Evolutionary conservation across 768 basidiomycete species (phyloP), one percentile per base, ranked within the genome.

Genomic region (Amanita brunnescens): DNA sequence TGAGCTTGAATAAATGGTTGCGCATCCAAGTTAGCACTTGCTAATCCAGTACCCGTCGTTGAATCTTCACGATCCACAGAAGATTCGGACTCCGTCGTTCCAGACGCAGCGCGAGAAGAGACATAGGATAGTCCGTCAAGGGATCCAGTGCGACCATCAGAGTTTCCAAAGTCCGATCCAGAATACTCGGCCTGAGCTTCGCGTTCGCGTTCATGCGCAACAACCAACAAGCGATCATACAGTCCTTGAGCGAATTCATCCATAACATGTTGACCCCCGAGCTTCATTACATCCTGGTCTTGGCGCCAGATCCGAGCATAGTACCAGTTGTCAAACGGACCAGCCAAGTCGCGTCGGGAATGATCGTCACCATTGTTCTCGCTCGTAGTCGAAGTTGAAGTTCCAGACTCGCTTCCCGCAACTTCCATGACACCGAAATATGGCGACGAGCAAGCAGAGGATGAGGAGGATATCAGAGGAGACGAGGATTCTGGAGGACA

Each of bases 401-500:
- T 39, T 21, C 6, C 33, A 14, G 37, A 16, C 2, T 18, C 24
- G 16, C 47, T 29, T 26, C 12, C 37, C 6, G 35, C 12, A 13
- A 48, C 6, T 23, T 34, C 5, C 9, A 37, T 20, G 21, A 23
- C n/a, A 24, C 18, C 12, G 1, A 23, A 39, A 18, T 39, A 39
- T n/a, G 47, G 47, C 35, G 47, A 48, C 23, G 34, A 49, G 16
- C 47, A 24, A 14, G 32, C 46, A 34, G 46, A 47, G 13, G 46
- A 35, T 2, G 37, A 39, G 26, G 35, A 50, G 2, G 39, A 41
- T 5, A 33, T 16, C 26, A 42, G 23, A 7, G 49, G 49, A 21
- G 49, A 50, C 24, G 49, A 50, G 14, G 49, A 50, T 8, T 50
- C 26, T 2, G 49, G 49, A 12, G 49, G 49, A 50, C 18, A 33